These are phyloP conservation scores for Eucalyptus lansdowneana DNA, from an alignment of 345 rosid genomes.

Conservation along the genomic window DNA sequence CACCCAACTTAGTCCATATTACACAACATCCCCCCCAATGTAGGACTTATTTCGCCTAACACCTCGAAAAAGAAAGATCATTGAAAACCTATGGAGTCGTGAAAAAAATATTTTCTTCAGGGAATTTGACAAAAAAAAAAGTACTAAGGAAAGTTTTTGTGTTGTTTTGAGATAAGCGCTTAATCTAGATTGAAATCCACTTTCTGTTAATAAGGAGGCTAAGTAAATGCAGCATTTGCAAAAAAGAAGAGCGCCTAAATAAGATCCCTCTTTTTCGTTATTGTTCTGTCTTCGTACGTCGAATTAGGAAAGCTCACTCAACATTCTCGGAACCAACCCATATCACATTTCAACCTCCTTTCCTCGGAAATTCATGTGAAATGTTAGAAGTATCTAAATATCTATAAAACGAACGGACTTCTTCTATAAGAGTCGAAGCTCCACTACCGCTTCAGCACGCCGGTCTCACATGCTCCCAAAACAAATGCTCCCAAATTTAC, in stretches of 20 bases:
- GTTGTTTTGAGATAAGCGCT: background rate
- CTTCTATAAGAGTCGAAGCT: background rate
- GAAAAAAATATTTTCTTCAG: background rate
- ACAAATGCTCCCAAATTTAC: background rate
- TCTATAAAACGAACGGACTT: background rate
- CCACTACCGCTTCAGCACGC: background rate
- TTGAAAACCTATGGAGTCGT: background rate
- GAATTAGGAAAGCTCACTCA: background rate
- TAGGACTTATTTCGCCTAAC: background rate
- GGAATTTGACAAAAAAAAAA: background rate
- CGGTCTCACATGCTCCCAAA: background rate
- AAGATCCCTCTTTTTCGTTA: background rate
- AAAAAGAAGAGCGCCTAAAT: background rate
- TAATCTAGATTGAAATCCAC: background rate
- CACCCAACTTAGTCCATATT: background rate
- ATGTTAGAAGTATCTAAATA: too few relatives aligned
- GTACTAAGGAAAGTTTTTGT: background rate
- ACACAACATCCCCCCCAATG: background rate
- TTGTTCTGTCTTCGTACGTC: background rate
- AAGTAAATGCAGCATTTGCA: background rate
- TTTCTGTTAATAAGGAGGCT: background rate
- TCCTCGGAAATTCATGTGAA: background rate
- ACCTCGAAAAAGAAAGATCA: background rate
- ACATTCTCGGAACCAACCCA: background rate
- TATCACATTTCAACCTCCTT: background rate